Percentiles rank a stretch among this genome's conserved stretches.
phyloP scores from a whole-genome alignment of 2,329 filamentous ascomycete species.

The Lasiodiplodia gonubiensis region DNA sequence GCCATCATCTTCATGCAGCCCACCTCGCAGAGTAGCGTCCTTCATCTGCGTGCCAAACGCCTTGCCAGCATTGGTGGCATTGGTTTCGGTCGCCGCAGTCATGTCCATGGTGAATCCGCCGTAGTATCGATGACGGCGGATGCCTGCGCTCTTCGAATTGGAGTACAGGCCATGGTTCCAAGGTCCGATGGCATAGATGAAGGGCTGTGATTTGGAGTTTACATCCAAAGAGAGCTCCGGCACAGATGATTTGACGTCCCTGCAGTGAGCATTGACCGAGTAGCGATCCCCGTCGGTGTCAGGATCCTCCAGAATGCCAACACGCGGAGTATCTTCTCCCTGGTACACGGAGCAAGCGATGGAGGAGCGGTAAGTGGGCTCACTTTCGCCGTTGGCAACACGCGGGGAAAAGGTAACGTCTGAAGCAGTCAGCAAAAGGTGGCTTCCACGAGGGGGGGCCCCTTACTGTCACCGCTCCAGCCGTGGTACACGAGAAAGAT shows the following conservation, averaged over 20 bases:
- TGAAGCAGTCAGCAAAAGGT: slow-evolving; percentile 12
- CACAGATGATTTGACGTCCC: slow-evolving; percentile 58
- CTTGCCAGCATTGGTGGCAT: slow-evolving; percentile 34
- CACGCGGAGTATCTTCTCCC: slow-evolving; percentile 52
- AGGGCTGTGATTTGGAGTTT: slow-evolving; percentile 54
- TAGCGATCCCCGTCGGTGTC: slow-evolving; percentile 33
- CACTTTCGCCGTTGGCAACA: slow-evolving; percentile 56
- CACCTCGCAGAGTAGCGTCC: slow-evolving; percentile 15
- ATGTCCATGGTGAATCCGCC: slow-evolving; percentile 64
- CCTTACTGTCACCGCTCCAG: slow-evolving; percentile 46
- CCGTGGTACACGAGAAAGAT: slow-evolving; percentile 63
- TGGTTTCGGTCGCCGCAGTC: slow-evolving; percentile 50
- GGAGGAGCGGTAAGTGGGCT: slow-evolving; percentile 55
- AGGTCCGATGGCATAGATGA: slow-evolving; percentile 64
- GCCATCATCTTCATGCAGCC: slow-evolving; percentile 33
- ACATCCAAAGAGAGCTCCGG: slow-evolving; percentile 50
- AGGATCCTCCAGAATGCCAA: slow-evolving; percentile 36
- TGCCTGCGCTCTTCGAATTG: slow-evolving; percentile 51
- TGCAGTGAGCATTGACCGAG: slow-evolving; percentile 60
- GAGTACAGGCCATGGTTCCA: slow-evolving; percentile 50
- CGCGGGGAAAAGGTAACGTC: slow-evolving; percentile 64
- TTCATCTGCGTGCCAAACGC: slow-evolving; percentile 27
- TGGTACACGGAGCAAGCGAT: slow-evolving; percentile 49
- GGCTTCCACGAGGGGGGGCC: background rate
- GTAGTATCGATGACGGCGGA: slow-evolving; percentile 61